Percentiles rank a stretch among this genome's conserved stretches.
phyloP scores from a whole-genome alignment of 129 eudicot species.

The Deinandra increscens region DNA sequence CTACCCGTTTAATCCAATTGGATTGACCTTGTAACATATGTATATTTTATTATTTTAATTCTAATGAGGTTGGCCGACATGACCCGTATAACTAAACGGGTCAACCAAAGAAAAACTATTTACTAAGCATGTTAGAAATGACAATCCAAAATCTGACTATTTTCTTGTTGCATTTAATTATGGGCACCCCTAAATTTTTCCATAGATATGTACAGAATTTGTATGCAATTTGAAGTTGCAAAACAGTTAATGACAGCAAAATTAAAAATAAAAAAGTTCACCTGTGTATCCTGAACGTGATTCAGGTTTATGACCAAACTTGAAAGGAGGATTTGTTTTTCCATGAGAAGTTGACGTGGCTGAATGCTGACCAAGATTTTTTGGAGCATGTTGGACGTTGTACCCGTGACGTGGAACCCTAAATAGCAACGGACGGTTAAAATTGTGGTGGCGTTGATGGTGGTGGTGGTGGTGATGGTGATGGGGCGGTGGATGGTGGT shows the following conservation, averaged over 20 bases:
- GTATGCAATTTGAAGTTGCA: background rate
- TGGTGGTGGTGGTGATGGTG: background rate
- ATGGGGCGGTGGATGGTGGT: conserved; percentile 8
- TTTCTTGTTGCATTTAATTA: no score
- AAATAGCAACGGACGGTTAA: conserved; percentile 3
- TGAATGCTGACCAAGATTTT: background rate
- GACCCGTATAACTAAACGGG: background rate
- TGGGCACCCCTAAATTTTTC: no score
- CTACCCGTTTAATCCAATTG: no score
- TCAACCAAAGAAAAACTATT: background rate
- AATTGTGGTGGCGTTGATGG: conserved; percentile 23
- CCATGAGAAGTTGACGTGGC: conserved; percentile 15
- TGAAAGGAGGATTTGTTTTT: conserved; percentile 14
- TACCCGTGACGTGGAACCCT: conserved; percentile 12
- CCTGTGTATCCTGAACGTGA: conserved; percentile 22
- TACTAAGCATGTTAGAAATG: no score
- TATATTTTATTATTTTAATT: no score
- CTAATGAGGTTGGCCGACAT: no score
- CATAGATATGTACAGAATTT: no score
- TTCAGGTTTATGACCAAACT: conserved; percentile 11
- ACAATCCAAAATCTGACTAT: no score
- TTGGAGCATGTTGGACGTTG: conserved; percentile 20
- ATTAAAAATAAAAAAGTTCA: background rate
- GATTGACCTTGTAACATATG: no score
- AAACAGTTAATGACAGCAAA: background rate